Percentiles rank a stretch among this genome's conserved stretches.
Conservation (phyloP, 148 eudicot species). For the Fallopia convolvulus region DNA sequence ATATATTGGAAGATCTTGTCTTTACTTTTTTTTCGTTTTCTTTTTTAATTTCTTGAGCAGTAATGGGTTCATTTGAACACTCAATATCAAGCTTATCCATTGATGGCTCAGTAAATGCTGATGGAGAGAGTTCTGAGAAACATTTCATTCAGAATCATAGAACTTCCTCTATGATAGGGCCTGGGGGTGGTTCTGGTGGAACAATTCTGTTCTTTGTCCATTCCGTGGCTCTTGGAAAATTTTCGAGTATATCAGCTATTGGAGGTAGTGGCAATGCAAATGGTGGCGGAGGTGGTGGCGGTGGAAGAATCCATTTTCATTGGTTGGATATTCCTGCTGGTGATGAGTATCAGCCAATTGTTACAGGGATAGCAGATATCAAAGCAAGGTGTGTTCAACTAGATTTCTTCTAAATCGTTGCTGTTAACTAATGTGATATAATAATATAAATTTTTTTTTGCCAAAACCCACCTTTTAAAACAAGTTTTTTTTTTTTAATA, state of each 20-base stretch:
- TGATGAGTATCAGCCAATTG: conserved; percentile 73
- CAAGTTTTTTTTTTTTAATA: too few species aligned
- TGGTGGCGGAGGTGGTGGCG: conserved; percentile 89
- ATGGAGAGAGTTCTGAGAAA: conserved; percentile 76
- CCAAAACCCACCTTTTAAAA: too few species aligned
- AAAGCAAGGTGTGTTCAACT: conserved; percentile 48
- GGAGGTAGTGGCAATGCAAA: conserved; percentile 87
- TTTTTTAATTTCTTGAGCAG: conserved; percentile 30
- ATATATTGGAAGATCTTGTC: not conserved
- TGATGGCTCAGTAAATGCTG: conserved; percentile 64
- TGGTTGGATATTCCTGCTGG: conserved; percentile 82
- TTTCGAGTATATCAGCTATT: conserved; percentile 56
- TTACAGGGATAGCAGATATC: conserved; percentile 55
- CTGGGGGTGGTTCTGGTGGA: conserved; percentile 99
- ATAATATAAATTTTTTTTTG: too few species aligned
- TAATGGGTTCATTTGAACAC: conserved; percentile 93
- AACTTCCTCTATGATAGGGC: conserved; percentile 30
- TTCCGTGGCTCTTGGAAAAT: conserved; percentile 44
- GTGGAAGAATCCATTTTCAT: conserved; percentile 92
- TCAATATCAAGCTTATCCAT: conserved; percentile 55
- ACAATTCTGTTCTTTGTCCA: conserved; percentile 82
- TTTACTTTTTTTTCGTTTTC: not conserved
- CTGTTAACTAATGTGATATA: not conserved
- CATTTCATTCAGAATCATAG: conserved; percentile 25
- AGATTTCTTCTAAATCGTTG: not conserved